Base-by-base conservation (phyloP, 192 early-diverging fungal genomes). In the Coemansia asiatica region DNA sequence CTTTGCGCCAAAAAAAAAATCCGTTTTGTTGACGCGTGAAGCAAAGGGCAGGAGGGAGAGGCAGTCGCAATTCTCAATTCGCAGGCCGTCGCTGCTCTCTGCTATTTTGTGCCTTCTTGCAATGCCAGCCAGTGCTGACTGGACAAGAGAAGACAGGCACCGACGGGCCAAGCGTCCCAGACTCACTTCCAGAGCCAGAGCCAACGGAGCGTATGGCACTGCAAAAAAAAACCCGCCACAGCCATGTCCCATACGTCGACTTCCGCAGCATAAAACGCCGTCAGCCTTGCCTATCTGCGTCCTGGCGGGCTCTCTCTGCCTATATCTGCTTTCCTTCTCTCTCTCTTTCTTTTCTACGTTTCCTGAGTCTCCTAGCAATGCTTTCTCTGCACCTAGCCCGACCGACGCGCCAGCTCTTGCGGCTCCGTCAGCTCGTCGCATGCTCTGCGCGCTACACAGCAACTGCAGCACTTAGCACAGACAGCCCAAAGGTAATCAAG, bases 1-100 rank as follows among this genome's bases (percentile, higher is more conserved):
- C n/a, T 61, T 47, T 25, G 54, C 59, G 60, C 40, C 15, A 23
- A 61, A 61, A 44, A 3, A 63, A 44, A 44, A 63, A 63, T 63
- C 61, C 50, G 22, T 26, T 22, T n/a, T 51, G 50, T 22, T 23
- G 22, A 51, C 50, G 50, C 22, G 25, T 26, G 50, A 21, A n/a
- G n/a, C n/a, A n/a, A n/a, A 51, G 6, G 50, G 21, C 31, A 6
- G 31, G 4, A 3, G 31, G 31, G 31, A 8, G 31, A 33, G 4
- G 31, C 31, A 33, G 31, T 8, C 31, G n/a, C n/a, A n/a, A n/a
- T n/a, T n/a, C n/a, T n/a, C n/a, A n/a, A 33, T 33, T 33, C 31
- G 31, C 31, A 33, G 31, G 31, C 31, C 8, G 31, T n/a, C n/a
- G n/a, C n/a, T n/a, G n/a, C n/a, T n/a, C n/a, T n/a, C n/a, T n/a